Evolutionary conservation across 495 filamentous ascomycete species (phyloP).

Genomic region (Podospora australis): DNA sequence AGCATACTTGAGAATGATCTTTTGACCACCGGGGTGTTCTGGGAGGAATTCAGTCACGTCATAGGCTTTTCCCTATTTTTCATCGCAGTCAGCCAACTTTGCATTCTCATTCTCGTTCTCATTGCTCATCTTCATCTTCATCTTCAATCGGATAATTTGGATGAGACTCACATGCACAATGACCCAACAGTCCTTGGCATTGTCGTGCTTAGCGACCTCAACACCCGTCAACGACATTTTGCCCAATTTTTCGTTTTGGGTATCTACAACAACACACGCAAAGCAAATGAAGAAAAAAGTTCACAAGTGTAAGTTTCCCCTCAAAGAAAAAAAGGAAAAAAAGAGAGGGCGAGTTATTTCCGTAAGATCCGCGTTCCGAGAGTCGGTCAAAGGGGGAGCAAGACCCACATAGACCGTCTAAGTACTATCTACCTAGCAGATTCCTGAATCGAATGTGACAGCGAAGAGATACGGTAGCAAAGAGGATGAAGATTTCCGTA

Average conservation of each 20-base stretch:
- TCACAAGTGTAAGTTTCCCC: not conserved
- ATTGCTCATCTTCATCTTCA: not conserved
- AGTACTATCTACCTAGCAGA: too few species aligned
- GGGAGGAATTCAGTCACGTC: slow-evolving; percentile 72
- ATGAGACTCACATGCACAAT: slow-evolving; percentile 54
- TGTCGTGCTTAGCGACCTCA: slow-evolving; percentile 64
- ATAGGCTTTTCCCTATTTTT: slow-evolving; percentile 52
- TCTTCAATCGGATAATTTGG: not conserved
- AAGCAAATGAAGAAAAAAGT: not conserved
- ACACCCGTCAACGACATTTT: slow-evolving; percentile 48
- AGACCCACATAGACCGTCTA: too few species aligned
- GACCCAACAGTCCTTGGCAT: slow-evolving; percentile 68
- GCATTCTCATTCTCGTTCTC: not conserved
- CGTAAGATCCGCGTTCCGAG: not conserved
- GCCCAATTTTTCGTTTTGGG: not conserved
- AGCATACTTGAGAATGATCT: slow-evolving; percentile 78
- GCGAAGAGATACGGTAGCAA: too few species aligned
- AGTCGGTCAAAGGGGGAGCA: not conserved
- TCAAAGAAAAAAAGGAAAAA: too few species aligned
- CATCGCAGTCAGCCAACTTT: not conserved
- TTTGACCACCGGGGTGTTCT: slow-evolving; percentile 71
- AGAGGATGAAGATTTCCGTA: too few species aligned
- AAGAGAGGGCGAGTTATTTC: too few species aligned
- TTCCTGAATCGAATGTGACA: too few species aligned
- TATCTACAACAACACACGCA: not conserved